Evolutionary conservation across 306 rosid genomes (phyloP).

Genomic region (Vigna mungo): DNA sequence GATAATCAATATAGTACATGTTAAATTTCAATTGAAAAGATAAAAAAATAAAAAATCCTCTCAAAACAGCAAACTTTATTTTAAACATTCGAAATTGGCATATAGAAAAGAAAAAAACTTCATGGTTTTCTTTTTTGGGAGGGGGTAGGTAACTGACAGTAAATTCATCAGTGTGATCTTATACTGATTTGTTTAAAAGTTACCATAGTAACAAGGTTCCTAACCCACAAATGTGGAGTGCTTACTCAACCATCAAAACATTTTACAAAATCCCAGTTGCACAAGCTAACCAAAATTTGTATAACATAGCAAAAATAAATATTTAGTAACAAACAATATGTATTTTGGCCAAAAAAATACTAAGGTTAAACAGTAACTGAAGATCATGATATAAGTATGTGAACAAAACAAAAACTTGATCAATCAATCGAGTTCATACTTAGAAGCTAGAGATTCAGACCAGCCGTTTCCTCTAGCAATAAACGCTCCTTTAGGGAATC

Average conservation of each 20-base stretch:
- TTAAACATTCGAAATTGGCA: no score
- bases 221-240: neutral
- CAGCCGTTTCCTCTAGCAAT: conserved; percentile 72
- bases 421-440: conserved; percentile 19
- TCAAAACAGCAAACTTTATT: no score
- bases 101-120: no score
- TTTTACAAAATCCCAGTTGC: neutral
- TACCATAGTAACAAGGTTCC: neutral
- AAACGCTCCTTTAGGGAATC: conserved; percentile 71
- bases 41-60: no score
- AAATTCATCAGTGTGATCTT: neutral
- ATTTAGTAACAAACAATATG: neutral
- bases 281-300: conserved; percentile 40
- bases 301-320: conserved; percentile 21
- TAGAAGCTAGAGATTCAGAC: conserved; percentile 51
- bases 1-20: no score
- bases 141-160: neutral
- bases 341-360: conserved; percentile 20
- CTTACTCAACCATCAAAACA: neutral
- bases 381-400: conserved; percentile 25
- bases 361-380: neutral
- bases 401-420: conserved; percentile 11
- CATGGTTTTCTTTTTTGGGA: no score
- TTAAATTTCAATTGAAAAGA: no score
- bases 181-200: neutral